Conservation (phyloP, 805 yeast species). For the Jamesozyma rosinii region DNA sequence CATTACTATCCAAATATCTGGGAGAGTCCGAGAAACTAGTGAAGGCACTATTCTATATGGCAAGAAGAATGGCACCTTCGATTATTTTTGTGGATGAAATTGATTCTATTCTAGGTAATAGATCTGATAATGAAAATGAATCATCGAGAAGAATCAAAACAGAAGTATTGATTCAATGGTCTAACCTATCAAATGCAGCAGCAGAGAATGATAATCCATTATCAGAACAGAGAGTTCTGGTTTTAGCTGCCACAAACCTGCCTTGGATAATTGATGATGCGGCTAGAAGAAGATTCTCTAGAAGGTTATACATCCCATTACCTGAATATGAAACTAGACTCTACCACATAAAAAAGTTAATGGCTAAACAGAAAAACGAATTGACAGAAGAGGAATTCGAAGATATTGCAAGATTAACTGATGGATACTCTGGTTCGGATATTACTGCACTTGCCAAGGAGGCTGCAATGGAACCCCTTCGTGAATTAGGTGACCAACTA, state of each 20-base stretch:
- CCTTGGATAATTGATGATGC: conserved; percentile 99
- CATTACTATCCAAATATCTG: conserved; percentile 64
- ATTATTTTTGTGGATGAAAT: conserved; percentile 95
- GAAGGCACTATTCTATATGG: conserved; percentile 76
- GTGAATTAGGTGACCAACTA: conserved; percentile 81
- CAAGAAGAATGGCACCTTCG: conserved; percentile 81
- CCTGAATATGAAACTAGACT: conserved; percentile 81
- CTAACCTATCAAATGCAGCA: conserved; percentile 82
- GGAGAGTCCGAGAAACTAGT: conserved; percentile 95
- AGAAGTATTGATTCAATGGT: conserved; percentile 93
- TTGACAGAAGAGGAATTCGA: conserved; percentile 55
- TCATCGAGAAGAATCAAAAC: conserved; percentile 86
- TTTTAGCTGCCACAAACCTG: conserved; percentile 87
- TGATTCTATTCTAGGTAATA: conserved; percentile 75
- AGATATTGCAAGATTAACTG: conserved; percentile 54
- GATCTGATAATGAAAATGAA: conserved; percentile 77
- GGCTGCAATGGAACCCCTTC: conserved; percentile 95
- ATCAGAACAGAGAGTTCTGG: conserved; percentile 60
- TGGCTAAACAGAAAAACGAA: conserved; percentile 60
- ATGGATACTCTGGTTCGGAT: conserved; percentile 90
- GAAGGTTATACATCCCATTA: conserved; percentile 87
- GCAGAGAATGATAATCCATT: conserved; percentile 35
- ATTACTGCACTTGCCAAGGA: conserved; percentile 93
- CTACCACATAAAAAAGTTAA: conserved; percentile 60
- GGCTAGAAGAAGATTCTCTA: conserved; percentile 86